Evolutionary conservation across 805 yeast species (phyloP).

Genomic region (Saccharomyces eubayanus): DNA sequence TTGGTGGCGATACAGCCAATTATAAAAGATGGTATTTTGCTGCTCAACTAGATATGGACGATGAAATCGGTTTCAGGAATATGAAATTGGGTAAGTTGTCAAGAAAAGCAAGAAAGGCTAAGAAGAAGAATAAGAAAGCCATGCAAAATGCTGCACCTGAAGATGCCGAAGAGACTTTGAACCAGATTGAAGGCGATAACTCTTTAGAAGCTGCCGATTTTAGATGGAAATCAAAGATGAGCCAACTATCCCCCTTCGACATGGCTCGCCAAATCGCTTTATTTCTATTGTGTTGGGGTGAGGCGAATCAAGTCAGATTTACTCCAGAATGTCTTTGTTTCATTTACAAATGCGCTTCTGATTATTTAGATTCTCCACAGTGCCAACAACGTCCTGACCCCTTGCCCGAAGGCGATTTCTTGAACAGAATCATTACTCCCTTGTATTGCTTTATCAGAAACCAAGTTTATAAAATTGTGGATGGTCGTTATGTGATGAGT

Average conservation of each 20-base stretch:
- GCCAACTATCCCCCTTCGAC: conserved; percentile 42
- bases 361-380: conserved; percentile 77
- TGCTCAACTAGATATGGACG: conserved; percentile 70
- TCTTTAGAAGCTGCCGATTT: conserved; percentile 83
- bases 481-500: conserved; percentile 75
- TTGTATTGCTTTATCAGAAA: conserved; percentile 69
- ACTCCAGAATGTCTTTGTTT: conserved; percentile 87
- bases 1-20: conserved; percentile 81
- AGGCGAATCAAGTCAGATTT: conserved; percentile 76
- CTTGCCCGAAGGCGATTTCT: conserved; percentile 78
- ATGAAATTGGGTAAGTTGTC: conserved; percentile 63
- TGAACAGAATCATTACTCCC: conserved; percentile 89
- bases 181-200: conserved; percentile 71
- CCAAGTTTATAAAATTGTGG: conserved; percentile 72
- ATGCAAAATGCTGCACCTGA: conserved; percentile 55
- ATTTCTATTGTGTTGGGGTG: conserved; percentile 80
- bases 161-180: conserved; percentile 48
- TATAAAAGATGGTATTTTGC: conserved; percentile 90
- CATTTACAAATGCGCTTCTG: conserved; percentile 80
- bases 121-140: conserved; percentile 62
- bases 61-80: conserved; percentile 48
- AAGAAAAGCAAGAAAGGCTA: conserved; percentile 74
- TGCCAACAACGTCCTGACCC: conserved; percentile 80
- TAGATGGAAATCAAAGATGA: conserved; percentile 66
- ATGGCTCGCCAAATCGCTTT: conserved; percentile 61